Base-by-base conservation (phyloP, 208 protist genomes). In the Acanthamoeba royreba region DNA sequence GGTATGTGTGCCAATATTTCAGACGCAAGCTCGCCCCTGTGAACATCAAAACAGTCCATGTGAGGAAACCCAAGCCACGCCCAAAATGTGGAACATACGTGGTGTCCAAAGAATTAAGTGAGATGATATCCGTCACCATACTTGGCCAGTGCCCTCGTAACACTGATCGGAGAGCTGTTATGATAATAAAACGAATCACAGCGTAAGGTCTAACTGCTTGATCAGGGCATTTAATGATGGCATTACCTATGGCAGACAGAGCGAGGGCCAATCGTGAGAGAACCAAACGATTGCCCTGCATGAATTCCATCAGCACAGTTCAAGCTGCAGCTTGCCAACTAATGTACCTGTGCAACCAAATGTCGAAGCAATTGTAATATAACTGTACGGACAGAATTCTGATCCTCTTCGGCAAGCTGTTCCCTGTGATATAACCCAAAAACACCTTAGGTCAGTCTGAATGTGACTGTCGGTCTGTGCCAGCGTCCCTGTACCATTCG, bases 1-100 rank as follows among this genome's bases (percentile, higher is more conserved):
- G 81, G 81, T 66, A 89, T 89, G 22, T 89, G 52, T 33, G 45
- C 81, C 45, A 89, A 40, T 66, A 89, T 66, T 31, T 89, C 81
- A 13, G 52, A 66, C 15, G 52, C 81, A 13, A 66, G 49, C 38
- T 69, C 31, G 31, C 81, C 81, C 8, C 81, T 89, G 35, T n/a
- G n/a, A 9, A 7, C 33, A 83, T n/a, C 15, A 83, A 40, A 7
- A 9, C 15, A 38, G 28, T 38, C 61, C 2, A 2, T 19, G 40
- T 38, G n/a, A 72, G 28, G 17, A 28, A 72, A 72, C 11, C 22
- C 22, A 74, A 4, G 55, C 5, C n/a, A 72, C 31, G n/a, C 8
- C 61, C 33, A 66, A 28, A 28, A 35, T 4, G 42, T 69, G 8
- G n/a, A 28, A 69, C 72, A 43, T 52, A 83, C 72, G 72, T 83